Evolutionary conservation across 2,329 filamentous ascomycete genomes (phyloP).

Genomic region (Alternaria conjuncta): DNA sequence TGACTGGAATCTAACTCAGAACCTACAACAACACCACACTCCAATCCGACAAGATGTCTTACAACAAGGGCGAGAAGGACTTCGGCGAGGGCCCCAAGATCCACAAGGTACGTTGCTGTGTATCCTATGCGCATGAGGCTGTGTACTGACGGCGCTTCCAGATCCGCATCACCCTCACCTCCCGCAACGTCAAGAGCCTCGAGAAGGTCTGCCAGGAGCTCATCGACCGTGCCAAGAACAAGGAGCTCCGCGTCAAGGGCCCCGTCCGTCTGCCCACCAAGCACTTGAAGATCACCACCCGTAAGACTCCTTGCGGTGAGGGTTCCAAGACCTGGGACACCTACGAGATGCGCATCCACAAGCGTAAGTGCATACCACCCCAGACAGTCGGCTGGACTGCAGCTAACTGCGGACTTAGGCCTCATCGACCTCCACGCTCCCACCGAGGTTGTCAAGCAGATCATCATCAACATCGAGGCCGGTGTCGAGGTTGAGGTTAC

Average conservation of each 20-base stretch:
- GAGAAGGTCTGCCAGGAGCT: constrained; percentile 93
- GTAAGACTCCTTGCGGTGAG: constrained; percentile 99
- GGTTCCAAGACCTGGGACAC: constrained; percentile 99
- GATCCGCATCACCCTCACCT: constrained; percentile 97
- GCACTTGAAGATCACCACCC: constrained; percentile 94
- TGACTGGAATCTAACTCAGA: constrained; percentile 49
- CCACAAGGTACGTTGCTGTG: constrained; percentile 65
- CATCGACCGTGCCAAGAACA: constrained; percentile 97
- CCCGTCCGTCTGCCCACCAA: constrained; percentile 98
- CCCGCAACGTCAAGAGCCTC: constrained; percentile 90
- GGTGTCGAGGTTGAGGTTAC: constrained; percentile 94
- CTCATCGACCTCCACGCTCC: constrained; percentile 98
- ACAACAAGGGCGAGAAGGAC: constrained; percentile 87
- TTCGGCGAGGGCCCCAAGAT: constrained; percentile 92
- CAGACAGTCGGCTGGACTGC: background rate
- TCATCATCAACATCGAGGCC: constrained; percentile 95
- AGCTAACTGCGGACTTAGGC: constrained; percentile 22
- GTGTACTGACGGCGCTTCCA: background rate
- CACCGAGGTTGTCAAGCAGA: constrained; percentile 96
- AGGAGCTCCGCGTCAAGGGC: constrained; percentile 98
- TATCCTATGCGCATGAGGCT: background rate
- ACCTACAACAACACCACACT: constrained; percentile 29
- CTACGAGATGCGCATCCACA: constrained; percentile 99
- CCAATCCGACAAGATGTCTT: constrained; percentile 42
- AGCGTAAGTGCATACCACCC: constrained; percentile 62